Percentiles rank a stretch among this genome's conserved stretches.
These are phyloP conservation scores for Clarireedia monteithiana DNA, from an alignment of 2,329 filamentous ascomycete genomes.

Conservation along the genomic window DNA sequence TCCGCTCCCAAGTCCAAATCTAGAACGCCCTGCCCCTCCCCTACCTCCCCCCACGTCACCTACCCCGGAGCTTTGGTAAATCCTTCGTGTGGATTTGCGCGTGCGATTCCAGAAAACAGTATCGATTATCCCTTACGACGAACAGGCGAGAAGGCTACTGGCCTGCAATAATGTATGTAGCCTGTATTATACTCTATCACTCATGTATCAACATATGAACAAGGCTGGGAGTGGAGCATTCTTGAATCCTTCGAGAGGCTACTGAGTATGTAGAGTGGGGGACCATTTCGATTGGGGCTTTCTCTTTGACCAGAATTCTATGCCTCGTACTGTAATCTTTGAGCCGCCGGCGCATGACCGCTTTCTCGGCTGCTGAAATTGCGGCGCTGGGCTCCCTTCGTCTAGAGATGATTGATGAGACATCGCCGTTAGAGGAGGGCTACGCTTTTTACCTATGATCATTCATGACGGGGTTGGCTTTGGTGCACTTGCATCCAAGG, in stretches of 20 bases:
- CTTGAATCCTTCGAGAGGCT: background rate
- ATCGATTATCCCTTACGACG: too few species aligned
- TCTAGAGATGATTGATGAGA: background rate
- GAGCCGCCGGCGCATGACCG: conserved; percentile 1
- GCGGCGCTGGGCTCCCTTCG: background rate
- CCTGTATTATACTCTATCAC: background rate
- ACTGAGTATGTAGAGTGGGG: background rate
- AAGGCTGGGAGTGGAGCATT: background rate
- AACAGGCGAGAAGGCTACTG: background rate
- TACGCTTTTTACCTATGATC: background rate
- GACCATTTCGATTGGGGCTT: background rate
- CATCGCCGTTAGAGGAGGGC: background rate
- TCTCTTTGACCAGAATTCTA: background rate
- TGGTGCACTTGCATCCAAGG: background rate
- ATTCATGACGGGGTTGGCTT: background rate
- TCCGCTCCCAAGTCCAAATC: too few species aligned
- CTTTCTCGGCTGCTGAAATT: background rate
- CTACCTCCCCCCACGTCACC: too few species aligned
- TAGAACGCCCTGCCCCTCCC: too few species aligned
- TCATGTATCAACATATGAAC: background rate
- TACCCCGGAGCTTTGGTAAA: too few species aligned
- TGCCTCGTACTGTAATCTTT: background rate
- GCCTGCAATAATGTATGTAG: background rate
- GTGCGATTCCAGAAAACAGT: too few species aligned
- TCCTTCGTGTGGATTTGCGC: too few species aligned